Conservation (phyloP, 305 asterid species). For the Fraxinus velutina region DNA sequence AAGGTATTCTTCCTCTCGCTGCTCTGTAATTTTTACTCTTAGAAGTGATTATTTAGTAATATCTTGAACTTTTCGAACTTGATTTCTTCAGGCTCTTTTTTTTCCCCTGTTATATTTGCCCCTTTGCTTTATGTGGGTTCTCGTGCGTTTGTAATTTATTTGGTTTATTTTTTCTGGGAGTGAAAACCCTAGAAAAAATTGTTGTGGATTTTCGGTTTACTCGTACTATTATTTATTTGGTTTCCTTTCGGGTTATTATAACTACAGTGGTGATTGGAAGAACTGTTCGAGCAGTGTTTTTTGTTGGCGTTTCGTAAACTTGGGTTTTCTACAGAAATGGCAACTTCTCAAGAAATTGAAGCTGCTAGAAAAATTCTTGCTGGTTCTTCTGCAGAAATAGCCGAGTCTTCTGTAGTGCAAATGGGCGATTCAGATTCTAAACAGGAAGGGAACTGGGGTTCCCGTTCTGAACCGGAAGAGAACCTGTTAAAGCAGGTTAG, state of each 20-base stretch:
- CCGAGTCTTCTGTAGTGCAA: not conserved
- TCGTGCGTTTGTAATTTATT: not conserved
- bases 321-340: conserved; percentile 24
- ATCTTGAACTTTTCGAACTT: not conserved
- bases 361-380: conserved; percentile 14
- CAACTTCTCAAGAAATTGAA: conserved; percentile 14
- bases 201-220: not conserved
- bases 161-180: not conserved
- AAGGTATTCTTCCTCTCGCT: not conserved
- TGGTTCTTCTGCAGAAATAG: not conserved
- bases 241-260: conserved; percentile 8
- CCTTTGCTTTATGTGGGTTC: not conserved
- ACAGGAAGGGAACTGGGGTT: not conserved
- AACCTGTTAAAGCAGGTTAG: not conserved
- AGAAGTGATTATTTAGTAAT: not conserved
- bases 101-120: not conserved
- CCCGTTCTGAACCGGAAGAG: not conserved
- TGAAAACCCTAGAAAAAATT: not conserved
- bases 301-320: not conserved
- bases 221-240: conserved; percentile 19
- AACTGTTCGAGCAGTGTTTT: not conserved
- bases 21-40: not conserved
- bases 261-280: conserved; percentile 13
- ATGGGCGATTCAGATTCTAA: conserved; percentile 11
- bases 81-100: not conserved